phyloP scores from a whole-genome alignment of 495 filamentous ascomycete species.

The Eremomyces bilateralis region DNA sequence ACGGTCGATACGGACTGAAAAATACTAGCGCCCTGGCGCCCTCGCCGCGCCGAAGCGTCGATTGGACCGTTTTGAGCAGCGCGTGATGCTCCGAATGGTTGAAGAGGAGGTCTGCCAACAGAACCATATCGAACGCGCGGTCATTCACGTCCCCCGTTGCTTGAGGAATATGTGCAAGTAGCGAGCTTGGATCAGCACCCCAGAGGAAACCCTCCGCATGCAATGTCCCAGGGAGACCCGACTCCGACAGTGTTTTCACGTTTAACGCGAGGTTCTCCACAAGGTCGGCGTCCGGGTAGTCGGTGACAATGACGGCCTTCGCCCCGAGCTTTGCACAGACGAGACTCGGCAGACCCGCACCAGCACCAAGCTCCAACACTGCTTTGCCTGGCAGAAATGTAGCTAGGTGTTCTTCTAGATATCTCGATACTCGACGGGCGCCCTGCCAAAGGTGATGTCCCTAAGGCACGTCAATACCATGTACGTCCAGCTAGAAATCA shows the following conservation, averaged over 20 bases:
- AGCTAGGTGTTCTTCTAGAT: conserved; percentile 44
- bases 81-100: conserved; percentile 66
- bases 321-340: conserved; percentile 55
- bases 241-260: conserved; percentile 18
- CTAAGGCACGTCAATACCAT: conserved; percentile 14
- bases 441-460: conserved; percentile 89
- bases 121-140: conserved; percentile 48
- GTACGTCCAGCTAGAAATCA: not conserved
- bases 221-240: not conserved
- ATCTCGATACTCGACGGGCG: conserved; percentile 45
- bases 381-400: conserved; percentile 34
- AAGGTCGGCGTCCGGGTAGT: conserved; percentile 69
- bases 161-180: conserved; percentile 22
- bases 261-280: conserved; percentile 56
- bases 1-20: conserved; percentile 83
- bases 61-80: conserved; percentile 44
- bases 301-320: conserved; percentile 49
- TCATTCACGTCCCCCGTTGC: conserved; percentile 11
- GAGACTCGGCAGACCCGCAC: conserved; percentile 65
- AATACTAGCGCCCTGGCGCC: conserved; percentile 56
- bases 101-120: conserved; percentile 78
- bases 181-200: conserved; percentile 34
- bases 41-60: conserved; percentile 32
- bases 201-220: conserved; percentile 51
- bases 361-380: conserved; percentile 78